A percentile compares a stretch with the other conserved stretches of the same genome.
These are phyloP conservation scores for Ammopiptanthus mongolicus DNA, from an alignment of 306 rosid species.

Conservation along the genomic window DNA sequence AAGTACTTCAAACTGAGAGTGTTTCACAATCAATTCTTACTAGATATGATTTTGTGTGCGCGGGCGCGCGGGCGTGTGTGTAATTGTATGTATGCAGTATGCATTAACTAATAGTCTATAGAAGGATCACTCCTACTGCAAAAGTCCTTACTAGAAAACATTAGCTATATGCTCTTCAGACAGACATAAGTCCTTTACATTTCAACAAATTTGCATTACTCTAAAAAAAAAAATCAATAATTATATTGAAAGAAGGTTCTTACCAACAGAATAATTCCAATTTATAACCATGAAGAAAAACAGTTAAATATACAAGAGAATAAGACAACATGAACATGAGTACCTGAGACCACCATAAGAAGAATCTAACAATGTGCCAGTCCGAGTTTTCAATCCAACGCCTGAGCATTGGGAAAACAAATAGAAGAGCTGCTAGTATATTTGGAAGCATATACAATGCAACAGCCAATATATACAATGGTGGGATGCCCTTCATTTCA, in stretches of 20 bases:
- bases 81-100: background rate
- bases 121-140: background rate
- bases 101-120: background rate
- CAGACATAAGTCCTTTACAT: background rate
- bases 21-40: background rate
- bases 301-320: background rate
- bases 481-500: constrained; percentile 59
- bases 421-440: constrained; percentile 64
- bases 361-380: constrained; percentile 87
- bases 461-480: constrained; percentile 74
- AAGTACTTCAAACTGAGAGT: background rate
- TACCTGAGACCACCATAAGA: constrained; percentile 99
- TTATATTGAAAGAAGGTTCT: background rate
- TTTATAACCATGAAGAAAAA: constrained; percentile 5
- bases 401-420: constrained; percentile 93
- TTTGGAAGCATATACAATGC: constrained; percentile 79
- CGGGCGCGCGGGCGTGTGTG: background rate
- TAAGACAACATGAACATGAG: constrained; percentile 22
- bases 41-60: background rate
- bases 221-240: constrained; percentile 1
- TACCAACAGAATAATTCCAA: background rate
- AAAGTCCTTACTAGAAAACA: background rate
- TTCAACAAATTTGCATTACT: background rate
- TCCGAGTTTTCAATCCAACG: constrained; percentile 99
- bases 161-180: background rate